Base-by-base conservation (phyloP, 257 asterid genomes). In the Solanum medicagineum region DNA sequence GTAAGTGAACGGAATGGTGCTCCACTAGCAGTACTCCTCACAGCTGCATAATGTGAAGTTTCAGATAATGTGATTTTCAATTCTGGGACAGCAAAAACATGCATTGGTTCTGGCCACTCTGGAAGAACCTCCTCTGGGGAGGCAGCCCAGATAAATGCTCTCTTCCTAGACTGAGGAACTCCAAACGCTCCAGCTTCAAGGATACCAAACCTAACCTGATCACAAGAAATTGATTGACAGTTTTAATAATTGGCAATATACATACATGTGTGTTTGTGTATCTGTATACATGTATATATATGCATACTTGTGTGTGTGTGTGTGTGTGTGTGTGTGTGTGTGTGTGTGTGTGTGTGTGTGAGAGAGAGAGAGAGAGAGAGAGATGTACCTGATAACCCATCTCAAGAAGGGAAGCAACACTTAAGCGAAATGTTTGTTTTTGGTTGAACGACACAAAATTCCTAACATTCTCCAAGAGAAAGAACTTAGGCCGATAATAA, bases 51-150 rank as follows among this genome's bases (percentile, higher is more conserved):
- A 9, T 94, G 94, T 70, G 84, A 49, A 77, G 90, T 92, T 81
- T 86, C 89, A 6, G 95, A 90, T 88, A 96, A 77, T 63, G 95
- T 55, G 65, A 96, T 93, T 90, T 89, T 96, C 84, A 96, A 73
- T 79, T 96, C 96, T 19, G 99, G 97, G 80, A 93, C 96, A 14
- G 93, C 88, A 90, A 96, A 96, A 47, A 96, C 99, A 83, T 96
- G 98, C 98, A 96, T 94, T 81, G 98, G 99, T 90, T 96, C 98
- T 1, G 98, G 99, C 99, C 99, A 96, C 45, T 95, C 98, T 1
- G 99, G 98, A 85, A 96, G 98, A 81, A 89, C 60, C 92, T 94
- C 96, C 51, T 95, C 96, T 40, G 98, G 98, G 79, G 98, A 90
- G 24, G 99, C 98, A 15, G 98, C 98, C 99, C 99, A 96, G 87